phyloP scores from a whole-genome alignment of 2,329 filamentous ascomycete species.

The Cordyceps cicadae region DNA sequence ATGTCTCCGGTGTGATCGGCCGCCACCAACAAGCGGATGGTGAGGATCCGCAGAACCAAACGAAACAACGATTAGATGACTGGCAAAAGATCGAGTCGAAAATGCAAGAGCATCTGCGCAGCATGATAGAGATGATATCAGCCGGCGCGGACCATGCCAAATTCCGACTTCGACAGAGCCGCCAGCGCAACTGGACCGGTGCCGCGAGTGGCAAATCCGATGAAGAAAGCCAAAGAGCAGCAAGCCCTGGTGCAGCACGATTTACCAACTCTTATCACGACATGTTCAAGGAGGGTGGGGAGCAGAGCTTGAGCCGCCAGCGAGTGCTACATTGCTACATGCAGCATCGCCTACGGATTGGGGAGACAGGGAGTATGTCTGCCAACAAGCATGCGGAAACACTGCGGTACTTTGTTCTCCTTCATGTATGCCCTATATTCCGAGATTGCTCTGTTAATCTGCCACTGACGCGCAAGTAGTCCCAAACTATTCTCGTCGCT shows the following conservation, averaged over 20 bases:
- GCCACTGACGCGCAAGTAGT: not conserved
- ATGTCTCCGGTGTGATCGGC: constrained; percentile 18
- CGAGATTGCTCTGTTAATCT: no score
- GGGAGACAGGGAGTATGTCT: not conserved
- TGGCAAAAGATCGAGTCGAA: not conserved
- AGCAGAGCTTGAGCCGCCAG: not conserved
- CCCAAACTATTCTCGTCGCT: not conserved
- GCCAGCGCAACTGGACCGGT: not conserved
- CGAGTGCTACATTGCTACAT: not conserved
- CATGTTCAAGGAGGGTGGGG: not conserved
- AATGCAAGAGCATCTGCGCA: not conserved
- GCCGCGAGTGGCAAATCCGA: not conserved
- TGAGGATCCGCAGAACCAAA: no score
- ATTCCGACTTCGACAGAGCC: not conserved
- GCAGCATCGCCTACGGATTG: not conserved
- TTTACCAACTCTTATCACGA: not conserved
- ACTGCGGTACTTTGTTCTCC: constrained; percentile 2
- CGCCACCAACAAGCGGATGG: constrained; percentile 13
- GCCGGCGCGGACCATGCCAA: not conserved
- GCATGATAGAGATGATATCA: not conserved
- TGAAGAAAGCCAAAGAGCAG: not conserved
- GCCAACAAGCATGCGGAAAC: not conserved
- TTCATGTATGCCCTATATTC: not conserved
- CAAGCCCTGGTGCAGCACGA: not conserved
- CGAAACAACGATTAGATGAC: not conserved